A percentile compares a stretch with the other conserved stretches of the same genome.
phyloP scores from a whole-genome alignment of 176 grass and related monocot genomes.

The Otatea glauca region DNA sequence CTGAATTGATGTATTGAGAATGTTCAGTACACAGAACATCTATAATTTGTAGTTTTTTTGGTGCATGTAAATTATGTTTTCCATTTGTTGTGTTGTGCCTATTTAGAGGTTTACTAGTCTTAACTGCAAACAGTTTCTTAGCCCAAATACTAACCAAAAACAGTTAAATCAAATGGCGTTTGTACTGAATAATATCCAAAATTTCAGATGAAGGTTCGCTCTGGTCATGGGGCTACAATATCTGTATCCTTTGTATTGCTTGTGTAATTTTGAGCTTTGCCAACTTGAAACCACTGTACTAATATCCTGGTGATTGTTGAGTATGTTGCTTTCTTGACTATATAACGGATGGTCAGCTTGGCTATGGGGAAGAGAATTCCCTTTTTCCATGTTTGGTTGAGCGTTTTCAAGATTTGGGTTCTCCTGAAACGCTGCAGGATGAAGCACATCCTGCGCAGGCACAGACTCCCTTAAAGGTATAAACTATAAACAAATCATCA shows the following conservation, averaged over 20 bases:
- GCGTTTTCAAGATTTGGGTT: conserved; percentile 71
- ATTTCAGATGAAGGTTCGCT: conserved; percentile 89
- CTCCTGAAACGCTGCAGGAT: conserved; percentile 54
- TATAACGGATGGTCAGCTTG: conserved; percentile 82
- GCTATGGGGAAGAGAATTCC: conserved; percentile 77
- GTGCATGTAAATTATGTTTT: conserved; percentile 7
- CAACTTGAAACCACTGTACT: conserved; percentile 11
- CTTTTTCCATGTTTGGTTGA: conserved; percentile 77
- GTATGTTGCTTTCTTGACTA: conserved; percentile 59
- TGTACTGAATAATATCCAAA: conserved; percentile 40
- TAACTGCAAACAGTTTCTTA: not conserved
- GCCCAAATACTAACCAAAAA: not conserved
- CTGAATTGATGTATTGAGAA: not conserved
- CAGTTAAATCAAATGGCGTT: not conserved
- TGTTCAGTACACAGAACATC: not conserved
- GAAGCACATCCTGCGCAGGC: conserved; percentile 25
- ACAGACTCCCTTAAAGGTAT: conserved; percentile 65
- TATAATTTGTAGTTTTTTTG: conserved; percentile 3
- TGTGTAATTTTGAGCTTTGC: conserved; percentile 16
- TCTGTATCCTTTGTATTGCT: conserved; percentile 77
- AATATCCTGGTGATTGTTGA: conserved; percentile 7
- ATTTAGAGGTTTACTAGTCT: not conserved
- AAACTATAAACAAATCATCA: not conserved
- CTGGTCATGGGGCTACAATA: conserved; percentile 99
- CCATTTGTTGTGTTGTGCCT: not conserved